Evolutionary conservation across 179 eudicot genomes (phyloP).

Genomic region (Camellia oleifera): DNA sequence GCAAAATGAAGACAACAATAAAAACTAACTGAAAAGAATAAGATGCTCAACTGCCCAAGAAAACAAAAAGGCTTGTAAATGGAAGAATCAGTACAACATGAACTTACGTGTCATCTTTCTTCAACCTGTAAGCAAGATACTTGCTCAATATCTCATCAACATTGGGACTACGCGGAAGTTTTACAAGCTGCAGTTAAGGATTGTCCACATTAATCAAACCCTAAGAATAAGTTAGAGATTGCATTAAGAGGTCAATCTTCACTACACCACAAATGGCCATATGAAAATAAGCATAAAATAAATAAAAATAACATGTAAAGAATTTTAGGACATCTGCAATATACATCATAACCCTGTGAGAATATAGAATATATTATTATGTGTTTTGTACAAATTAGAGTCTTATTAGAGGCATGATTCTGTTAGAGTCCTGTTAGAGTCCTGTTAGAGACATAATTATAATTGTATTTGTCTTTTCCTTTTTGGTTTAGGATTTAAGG

Average conservation of each 20-base stretch:
- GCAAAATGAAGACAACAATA: neutral
- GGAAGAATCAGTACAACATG: conserved; percentile 3
- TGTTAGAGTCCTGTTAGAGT: too few relatives aligned
- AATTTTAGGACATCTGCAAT: neutral
- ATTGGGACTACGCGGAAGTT: conserved; percentile 73
- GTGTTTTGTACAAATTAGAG: too few relatives aligned
- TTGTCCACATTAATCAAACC: conserved; percentile 1
- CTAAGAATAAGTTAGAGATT: neutral
- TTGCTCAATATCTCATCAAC: conserved; percentile 55
- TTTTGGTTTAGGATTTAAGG: too few relatives aligned
- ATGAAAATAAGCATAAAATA: neutral
- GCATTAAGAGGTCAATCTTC: neutral
- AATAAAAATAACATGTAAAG: neutral
- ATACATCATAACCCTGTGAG: too few relatives aligned
- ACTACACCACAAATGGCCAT: neutral
- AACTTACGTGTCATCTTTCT: conserved; percentile 61
- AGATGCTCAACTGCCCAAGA: neutral
- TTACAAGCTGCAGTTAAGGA: conserved; percentile 57
- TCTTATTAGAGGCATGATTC: too few relatives aligned
- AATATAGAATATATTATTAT: too few relatives aligned
- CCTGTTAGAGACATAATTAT: too few relatives aligned
- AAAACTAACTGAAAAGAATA: neutral
- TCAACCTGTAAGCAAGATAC: conserved; percentile 54
- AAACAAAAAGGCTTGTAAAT: conserved; percentile 11
- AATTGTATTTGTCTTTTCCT: too few relatives aligned